Conservation (phyloP, 257 asterid genomes). For the Lycium barbarum region DNA sequence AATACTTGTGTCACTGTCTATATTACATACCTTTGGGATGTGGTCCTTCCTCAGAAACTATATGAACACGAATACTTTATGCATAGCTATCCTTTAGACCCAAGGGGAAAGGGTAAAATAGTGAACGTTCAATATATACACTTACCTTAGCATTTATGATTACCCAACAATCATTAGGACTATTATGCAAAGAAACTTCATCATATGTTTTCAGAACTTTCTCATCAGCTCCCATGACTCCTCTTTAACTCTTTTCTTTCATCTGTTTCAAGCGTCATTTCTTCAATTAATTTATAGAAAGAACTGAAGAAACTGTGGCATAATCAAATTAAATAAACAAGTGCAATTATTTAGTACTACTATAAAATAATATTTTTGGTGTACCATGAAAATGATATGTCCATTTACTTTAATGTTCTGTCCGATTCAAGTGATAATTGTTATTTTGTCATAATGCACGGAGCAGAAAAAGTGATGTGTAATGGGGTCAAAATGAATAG, state of each 20-base stretch:
- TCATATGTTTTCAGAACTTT: conserved; percentile 41
- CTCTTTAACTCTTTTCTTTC: background rate
- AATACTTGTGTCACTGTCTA: background rate
- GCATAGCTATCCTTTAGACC: background rate
- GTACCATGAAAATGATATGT: background rate
- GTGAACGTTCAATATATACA: background rate
- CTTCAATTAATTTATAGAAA: background rate
- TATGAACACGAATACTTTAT: background rate
- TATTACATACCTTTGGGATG: background rate
- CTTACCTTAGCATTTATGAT: conserved; percentile 71
- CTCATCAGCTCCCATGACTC: conserved; percentile 48
- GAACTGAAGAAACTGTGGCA: background rate
- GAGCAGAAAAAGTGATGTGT: conserved; percentile 1
- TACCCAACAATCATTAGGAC: conserved; percentile 64
- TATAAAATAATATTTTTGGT: background rate
- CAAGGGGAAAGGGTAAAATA: no score
- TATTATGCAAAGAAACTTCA: conserved; percentile 66
- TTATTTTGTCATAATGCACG: conserved; percentile 6
- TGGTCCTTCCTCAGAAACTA: rapidly evolving
- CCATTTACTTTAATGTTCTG: background rate
- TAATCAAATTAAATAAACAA: background rate
- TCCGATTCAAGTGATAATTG: background rate
- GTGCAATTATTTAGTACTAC: background rate
- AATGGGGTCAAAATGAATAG: conserved; percentile 13
- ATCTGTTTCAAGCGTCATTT: background rate